These are phyloP conservation scores for Moelleriella libera DNA, from an alignment of 2,329 filamentous ascomycete species.

Conservation along the genomic window DNA sequence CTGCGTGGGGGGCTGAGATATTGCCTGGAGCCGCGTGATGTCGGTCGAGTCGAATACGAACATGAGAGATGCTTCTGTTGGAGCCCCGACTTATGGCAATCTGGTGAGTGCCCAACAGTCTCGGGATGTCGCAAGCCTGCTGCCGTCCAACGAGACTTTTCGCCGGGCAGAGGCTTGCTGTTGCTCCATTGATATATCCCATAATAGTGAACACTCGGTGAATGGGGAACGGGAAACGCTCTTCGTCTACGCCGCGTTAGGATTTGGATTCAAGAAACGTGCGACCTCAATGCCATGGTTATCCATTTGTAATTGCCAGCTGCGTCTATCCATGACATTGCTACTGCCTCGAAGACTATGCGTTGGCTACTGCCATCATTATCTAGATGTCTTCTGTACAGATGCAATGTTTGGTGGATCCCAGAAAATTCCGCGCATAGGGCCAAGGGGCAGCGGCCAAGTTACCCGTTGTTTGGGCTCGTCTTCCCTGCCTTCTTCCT, in stretches of 20 bases:
- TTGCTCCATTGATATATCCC: neutral
- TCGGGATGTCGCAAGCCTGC: neutral
- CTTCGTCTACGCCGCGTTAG: neutral
- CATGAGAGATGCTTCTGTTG: slow-evolving; percentile 4
- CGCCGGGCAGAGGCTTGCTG: neutral
- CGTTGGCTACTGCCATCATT: too few relatives aligned
- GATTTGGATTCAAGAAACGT: neutral
- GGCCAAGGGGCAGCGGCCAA: too few relatives aligned
- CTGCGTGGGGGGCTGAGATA: slow-evolving; percentile 23
- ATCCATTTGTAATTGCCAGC: neutral
- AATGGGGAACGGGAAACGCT: neutral
- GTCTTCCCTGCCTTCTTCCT: too few relatives aligned
- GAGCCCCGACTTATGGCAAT: slow-evolving; percentile 25
- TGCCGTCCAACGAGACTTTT: too few relatives aligned
- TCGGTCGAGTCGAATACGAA: neutral
- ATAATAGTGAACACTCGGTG: neutral
- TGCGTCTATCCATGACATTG: too few relatives aligned
- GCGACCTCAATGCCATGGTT: neutral
- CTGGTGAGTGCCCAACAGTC: slow-evolving; percentile 19
- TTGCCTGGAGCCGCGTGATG: slow-evolving; percentile 26
- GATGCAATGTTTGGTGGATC: too few relatives aligned
- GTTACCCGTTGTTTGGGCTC: too few relatives aligned
- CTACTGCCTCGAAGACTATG: too few relatives aligned
- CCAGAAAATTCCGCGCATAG: too few relatives aligned
- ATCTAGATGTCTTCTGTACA: too few relatives aligned